Conservation (phyloP, 2,329 filamentous ascomycete genomes). For the Mariannaea sp. region DNA sequence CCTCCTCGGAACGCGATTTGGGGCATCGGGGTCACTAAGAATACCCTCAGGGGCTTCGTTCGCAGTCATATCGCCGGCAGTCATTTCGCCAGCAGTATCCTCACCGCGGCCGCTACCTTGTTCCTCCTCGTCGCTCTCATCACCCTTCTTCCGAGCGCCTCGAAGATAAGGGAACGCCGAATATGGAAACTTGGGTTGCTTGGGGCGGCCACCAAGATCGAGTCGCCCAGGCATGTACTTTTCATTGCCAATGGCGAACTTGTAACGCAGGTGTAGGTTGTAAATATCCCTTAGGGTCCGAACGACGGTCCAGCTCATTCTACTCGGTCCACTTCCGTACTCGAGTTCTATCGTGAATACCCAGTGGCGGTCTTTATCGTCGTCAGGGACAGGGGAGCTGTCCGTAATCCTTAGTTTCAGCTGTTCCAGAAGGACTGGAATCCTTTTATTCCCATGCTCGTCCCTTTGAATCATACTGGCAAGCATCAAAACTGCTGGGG, state of each 20-base stretch:
- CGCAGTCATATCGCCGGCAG: slow-evolving; percentile 57
- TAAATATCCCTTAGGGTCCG: slow-evolving; percentile 87
- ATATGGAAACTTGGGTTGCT: slow-evolving; percentile 87
- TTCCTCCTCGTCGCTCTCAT: slow-evolving; percentile 78
- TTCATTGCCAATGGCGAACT: slow-evolving; percentile 81
- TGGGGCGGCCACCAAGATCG: slow-evolving; percentile 70
- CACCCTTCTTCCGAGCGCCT: slow-evolving; percentile 77
- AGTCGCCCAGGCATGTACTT: slow-evolving; percentile 74
- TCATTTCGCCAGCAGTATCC: slow-evolving; percentile 55
- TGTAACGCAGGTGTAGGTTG: slow-evolving; percentile 93
- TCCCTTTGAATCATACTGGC: slow-evolving; percentile 98
- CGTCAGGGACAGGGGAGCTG: slow-evolving; percentile 70
- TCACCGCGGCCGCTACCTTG: slow-evolving; percentile 46
- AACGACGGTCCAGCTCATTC: slow-evolving; percentile 96
- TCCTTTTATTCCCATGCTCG: slow-evolving; percentile 92
- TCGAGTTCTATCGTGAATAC: slow-evolving; percentile 92
- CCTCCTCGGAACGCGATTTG: slow-evolving; percentile 45
- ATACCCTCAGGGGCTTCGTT: slow-evolving; percentile 64
- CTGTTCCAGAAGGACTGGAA: slow-evolving; percentile 93
- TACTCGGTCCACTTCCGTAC: slow-evolving; percentile 91
- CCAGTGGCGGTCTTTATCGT: slow-evolving; percentile 71
- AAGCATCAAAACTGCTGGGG: slow-evolving; percentile 89
- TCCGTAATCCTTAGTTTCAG: slow-evolving; percentile 87
- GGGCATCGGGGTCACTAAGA: slow-evolving; percentile 43
- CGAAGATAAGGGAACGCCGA: slow-evolving; percentile 89